phyloP scores from a whole-genome alignment of 495 filamentous ascomycete genomes.

The Penicillium subrubescens region DNA sequence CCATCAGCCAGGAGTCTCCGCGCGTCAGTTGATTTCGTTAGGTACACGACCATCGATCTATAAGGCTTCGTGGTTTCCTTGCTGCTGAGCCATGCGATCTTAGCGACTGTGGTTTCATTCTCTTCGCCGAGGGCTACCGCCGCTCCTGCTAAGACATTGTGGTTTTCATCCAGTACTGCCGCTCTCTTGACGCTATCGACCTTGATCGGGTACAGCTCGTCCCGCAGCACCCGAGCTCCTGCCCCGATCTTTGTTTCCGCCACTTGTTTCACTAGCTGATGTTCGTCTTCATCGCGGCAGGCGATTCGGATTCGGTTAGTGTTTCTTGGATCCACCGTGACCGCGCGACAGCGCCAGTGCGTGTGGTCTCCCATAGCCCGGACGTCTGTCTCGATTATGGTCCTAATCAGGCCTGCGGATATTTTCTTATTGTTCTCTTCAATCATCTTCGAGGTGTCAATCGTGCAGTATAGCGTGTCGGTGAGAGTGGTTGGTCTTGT shows the following conservation, averaged over 20 bases:
- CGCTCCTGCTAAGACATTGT: slow-evolving; percentile 15
- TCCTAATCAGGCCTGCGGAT: slow-evolving; percentile 26
- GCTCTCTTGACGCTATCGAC: slow-evolving; percentile 35
- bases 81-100: slow-evolving; percentile 36
- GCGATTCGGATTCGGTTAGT: slow-evolving; percentile 29
- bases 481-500: slow-evolving; percentile 17
- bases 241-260: slow-evolving; percentile 23
- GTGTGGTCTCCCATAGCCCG: slow-evolving; percentile 23
- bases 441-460: slow-evolving; percentile 29
- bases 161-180: slow-evolving; percentile 27
- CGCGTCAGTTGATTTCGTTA: too few relatives aligned
- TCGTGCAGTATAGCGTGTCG: slow-evolving; percentile 26
- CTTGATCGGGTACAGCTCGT: slow-evolving; percentile 36
- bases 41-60: too few relatives aligned
- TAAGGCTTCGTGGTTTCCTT: slow-evolving; percentile 32
- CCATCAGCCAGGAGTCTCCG: too few relatives aligned
- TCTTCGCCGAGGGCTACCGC: slow-evolving; percentile 23
- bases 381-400: slow-evolving; percentile 32
- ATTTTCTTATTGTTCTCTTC: slow-evolving; percentile 24
- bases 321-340: slow-evolving; percentile 28
- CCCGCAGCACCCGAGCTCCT: slow-evolving; percentile 32
- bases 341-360: slow-evolving; percentile 33
- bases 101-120: slow-evolving; percentile 26
- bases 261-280: slow-evolving; percentile 30
- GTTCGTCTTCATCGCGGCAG: slow-evolving; percentile 10